phyloP scores from a whole-genome alignment of 1,139 yeast species.

The Geotrichum citri-aurantii region DNA sequence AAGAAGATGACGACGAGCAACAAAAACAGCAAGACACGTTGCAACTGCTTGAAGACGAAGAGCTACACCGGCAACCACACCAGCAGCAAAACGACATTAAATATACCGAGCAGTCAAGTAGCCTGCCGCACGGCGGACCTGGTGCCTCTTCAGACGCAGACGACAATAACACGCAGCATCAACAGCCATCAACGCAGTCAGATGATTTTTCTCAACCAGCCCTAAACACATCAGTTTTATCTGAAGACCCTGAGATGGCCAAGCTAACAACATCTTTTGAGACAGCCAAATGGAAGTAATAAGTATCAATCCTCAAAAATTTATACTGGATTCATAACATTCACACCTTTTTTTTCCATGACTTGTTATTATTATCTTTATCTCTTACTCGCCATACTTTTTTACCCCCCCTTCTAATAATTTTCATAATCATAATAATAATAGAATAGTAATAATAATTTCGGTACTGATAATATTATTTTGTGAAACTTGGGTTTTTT shows the following conservation, averaged over 20 bases:
- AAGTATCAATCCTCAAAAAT: too few species aligned
- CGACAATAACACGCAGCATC: neutral
- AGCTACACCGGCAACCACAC: neutral
- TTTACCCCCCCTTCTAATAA: too few species aligned
- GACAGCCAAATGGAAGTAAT: neutral
- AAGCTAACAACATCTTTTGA: neutral
- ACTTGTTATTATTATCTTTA: too few species aligned
- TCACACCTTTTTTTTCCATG: neutral
- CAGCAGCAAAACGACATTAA: neutral
- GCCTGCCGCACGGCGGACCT: neutral
- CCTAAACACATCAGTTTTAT: neutral
- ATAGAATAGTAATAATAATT: too few species aligned
- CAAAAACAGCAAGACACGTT: neutral
- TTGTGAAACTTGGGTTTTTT: too few species aligned
- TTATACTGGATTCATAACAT: too few species aligned
- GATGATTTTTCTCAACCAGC: neutral
- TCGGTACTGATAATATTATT: too few species aligned
- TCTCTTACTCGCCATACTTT: too few species aligned
- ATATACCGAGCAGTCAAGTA: neutral
- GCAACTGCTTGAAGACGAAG: neutral
- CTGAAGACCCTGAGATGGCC: neutral
- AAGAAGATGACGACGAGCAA: constrained; percentile 1
- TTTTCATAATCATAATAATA: too few species aligned
- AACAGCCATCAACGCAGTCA: neutral
- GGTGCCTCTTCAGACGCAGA: neutral